Base-by-base conservation (phyloP, 768 basidiomycete species). In the Leccinum broughii region DNA sequence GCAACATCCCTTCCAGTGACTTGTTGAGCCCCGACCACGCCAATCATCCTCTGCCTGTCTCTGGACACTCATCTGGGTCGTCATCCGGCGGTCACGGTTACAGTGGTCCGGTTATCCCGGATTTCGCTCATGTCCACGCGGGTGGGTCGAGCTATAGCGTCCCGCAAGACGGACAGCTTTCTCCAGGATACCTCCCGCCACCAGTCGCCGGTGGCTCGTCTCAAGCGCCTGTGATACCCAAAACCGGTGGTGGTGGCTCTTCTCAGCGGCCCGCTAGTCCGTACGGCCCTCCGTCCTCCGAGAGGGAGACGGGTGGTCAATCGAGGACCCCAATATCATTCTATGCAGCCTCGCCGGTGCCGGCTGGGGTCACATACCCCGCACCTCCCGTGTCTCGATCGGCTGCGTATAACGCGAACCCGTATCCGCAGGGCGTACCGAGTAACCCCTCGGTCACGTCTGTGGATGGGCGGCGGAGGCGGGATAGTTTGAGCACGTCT, bases 11-110 rank as follows among this genome's bases (percentile, higher is more conserved):
- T 49, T 13, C 22, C 30, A 61, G 24, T 59, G 67, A 64, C 30
- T 46, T 74, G 26, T 41, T 74, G n/a, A 74, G 72, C 56, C 72
- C 72, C 10, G 72, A 74, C 34, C 72, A 74, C 11, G 72, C 72
- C 39, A 39, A 75, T 54, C 64, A 48, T 17, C 67, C 74, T 1
- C 58, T 74, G 14, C 72, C 72, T 14, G 24, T 72, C 3, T 62
- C 74, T 44, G 57, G 60, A 13, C 68, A 65, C 17, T 15, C 62
- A 28, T 49, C 56, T 4, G 32, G 39, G 17, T 41, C 39, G 28
- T 13, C 37, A 39, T 32, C 62, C 17, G 53, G 28, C 52, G 54
- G 58, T 30, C 72, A 59, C 46, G 30, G 55, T 26, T 68, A 59
- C 46, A 30, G 54, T 57, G 58, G 63, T 0, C 63, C 68, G 22